Evolutionary conservation across 2,329 filamentous ascomycete species (phyloP).

Genomic region (Neonectria hederae): DNA sequence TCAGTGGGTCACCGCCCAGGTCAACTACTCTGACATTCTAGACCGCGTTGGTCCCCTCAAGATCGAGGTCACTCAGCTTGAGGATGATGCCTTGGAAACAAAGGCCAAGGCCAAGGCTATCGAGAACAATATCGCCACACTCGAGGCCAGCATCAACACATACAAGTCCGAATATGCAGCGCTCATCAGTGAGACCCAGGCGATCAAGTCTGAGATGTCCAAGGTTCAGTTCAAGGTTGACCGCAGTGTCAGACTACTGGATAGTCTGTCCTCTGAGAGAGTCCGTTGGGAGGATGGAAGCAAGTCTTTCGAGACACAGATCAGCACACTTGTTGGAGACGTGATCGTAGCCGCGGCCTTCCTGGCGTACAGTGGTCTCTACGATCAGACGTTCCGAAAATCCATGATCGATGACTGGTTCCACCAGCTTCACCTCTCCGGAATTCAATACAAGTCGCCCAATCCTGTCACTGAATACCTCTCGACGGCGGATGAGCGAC

Average conservation of each 20-base stretch:
- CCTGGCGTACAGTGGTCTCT: conserved; percentile 94
- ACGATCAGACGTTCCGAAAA: conserved; percentile 98
- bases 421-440: conserved; percentile 91
- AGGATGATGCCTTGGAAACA: conserved; percentile 89
- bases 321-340: conserved; percentile 94
- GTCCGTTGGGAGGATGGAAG: conserved; percentile 96
- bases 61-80: conserved; percentile 86
- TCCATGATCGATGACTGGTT: conserved; percentile 98
- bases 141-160: conserved; percentile 90
- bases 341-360: conserved; percentile 97
- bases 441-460: conserved; percentile 89
- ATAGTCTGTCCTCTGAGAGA: conserved; percentile 94
- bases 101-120: conserved; percentile 94
- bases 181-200: conserved; percentile 95
- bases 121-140: conserved; percentile 81
- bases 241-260: conserved; percentile 90
- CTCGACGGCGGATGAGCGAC: conserved; percentile 92
- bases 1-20: conserved; percentile 96
- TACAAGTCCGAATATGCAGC: conserved; percentile 98
- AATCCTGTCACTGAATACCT: conserved; percentile 97
- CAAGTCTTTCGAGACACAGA: conserved; percentile 97
- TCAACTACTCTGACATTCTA: conserved; percentile 97
- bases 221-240: conserved; percentile 98
- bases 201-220: conserved; percentile 96
- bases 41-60: conserved; percentile 92